Percentiles rank a stretch among this genome's conserved stretches.
These are phyloP conservation scores for Boletus rex-veris DNA, from an alignment of 768 basidiomycete genomes.

Conservation along the genomic window DNA sequence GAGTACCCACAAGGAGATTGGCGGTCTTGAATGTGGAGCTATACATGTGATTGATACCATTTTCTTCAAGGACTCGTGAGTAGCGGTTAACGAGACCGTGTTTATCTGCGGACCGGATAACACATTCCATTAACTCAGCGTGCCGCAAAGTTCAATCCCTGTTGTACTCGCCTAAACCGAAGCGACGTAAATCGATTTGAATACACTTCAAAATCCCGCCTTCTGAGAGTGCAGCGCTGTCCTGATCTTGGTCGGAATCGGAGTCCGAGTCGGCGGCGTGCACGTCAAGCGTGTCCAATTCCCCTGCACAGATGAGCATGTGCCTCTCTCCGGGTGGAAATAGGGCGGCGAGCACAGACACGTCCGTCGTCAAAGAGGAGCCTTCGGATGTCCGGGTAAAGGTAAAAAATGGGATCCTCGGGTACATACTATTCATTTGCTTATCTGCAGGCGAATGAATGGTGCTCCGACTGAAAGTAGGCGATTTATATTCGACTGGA, in stretches of 20 bases:
- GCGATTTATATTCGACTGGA: conserved; percentile 19
- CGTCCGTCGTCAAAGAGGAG: conserved; percentile 72
- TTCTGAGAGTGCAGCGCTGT: conserved; percentile 29
- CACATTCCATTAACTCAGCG: conserved; percentile 1
- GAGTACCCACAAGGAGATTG: conserved; percentile 57
- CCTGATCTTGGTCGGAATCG: conserved; percentile 39
- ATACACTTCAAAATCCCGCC: conserved; percentile 57
- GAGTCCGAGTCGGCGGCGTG: conserved; percentile 30
- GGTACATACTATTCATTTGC: conserved; percentile 5
- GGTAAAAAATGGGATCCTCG: conserved; percentile 68
- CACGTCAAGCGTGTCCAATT: conserved; percentile 57
- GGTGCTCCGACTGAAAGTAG: conserved; percentile 5
- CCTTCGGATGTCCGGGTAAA: conserved; percentile 77
- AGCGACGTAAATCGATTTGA: conserved; percentile 70
- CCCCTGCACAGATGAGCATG: conserved; percentile 70
- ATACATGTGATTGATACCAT: conserved; percentile 80
- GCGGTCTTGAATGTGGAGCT: conserved; percentile 82
- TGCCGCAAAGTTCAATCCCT: neutral
- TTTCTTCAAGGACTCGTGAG: conserved; percentile 66
- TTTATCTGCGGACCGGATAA: conserved; percentile 48
- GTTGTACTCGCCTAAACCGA: conserved; percentile 56
- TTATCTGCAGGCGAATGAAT: conserved; percentile 14
- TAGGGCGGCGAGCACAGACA: conserved; percentile 59
- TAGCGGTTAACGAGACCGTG: conserved; percentile 76
- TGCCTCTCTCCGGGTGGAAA: conserved; percentile 71